Base-by-base conservation (phyloP, 179 eudicot species). In the Gypsophila paniculata region DNA sequence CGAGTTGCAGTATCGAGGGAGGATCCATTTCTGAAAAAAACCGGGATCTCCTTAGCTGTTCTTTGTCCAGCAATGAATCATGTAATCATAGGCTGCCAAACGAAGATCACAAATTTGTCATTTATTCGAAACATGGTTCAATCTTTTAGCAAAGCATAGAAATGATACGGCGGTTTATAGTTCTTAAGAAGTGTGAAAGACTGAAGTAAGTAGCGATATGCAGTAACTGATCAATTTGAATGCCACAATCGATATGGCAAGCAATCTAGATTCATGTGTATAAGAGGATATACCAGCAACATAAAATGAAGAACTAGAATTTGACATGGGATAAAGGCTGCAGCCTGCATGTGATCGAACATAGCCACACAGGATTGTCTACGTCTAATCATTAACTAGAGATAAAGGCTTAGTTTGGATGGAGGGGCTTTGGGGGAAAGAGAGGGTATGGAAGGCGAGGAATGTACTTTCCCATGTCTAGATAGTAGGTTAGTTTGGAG, bases 1-100 rank as follows among this genome's bases (percentile, higher is more conserved):
- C 29, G 34, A 25, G 44, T 38, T 26, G 32, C 52, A 2, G 29
- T 21, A 17, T 59, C 32, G 22, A 57, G 59, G 66, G 52, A 66
- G 66, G 10, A 14, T 67, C 66, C 72, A 62, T 74, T 49, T 12
- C 48, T 17, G 36, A 58, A 67, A 74, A 74, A 74, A 60, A 46
- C 4, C n/a, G 8, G 64, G 53, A 70, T 69, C 70, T 52, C 64
- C 55, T 23, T 9, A 2, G 54, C 54, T 21, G 36, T 48, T 48
- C 18, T 38, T 61, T 19, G 1, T 62, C 44, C 46, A 42, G 39
- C 68, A 19, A 48, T 19, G 17, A 42, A 60, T 77, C 74, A 72
- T 59, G 26, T 54, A 64, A 77, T 36, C 26, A 73, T 73, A 26
- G 81, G 77, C 81, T 78, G 81, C 61, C 69, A 68, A 17, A 25